Evolutionary conservation across 352 stramenopile genomes (phyloP).

Genomic region (Phytophthora uliginosa): DNA sequence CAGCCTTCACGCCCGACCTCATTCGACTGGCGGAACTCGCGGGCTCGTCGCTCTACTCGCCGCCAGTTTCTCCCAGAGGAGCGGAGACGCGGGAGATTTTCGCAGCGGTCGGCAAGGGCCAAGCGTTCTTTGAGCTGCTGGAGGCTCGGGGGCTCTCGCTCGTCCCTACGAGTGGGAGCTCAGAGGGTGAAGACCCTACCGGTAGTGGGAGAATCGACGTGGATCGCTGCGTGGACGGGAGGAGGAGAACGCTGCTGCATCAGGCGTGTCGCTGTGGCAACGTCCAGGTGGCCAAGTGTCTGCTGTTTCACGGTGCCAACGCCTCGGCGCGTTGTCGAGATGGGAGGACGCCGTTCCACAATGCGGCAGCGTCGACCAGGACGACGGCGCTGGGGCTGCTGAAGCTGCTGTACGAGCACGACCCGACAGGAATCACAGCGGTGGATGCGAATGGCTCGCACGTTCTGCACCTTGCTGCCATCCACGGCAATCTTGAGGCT

Average conservation of each 20-base stretch:
- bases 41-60: constrained; percentile 21
- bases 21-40: constrained; percentile 26
- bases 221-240: constrained; percentile 55
- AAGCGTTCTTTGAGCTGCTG: constrained; percentile 43
- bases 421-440: constrained; percentile 46
- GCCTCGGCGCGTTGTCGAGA: constrained; percentile 52
- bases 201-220: constrained; percentile 34
- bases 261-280: constrained; percentile 66
- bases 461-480: constrained; percentile 72
- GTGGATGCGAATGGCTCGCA: constrained; percentile 74
- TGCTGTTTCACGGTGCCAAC: constrained; percentile 66
- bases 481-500: constrained; percentile 70
- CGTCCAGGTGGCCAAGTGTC: constrained; percentile 58
- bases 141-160: constrained; percentile 27
- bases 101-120: constrained; percentile 23
- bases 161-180: not conserved
- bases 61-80: constrained; percentile 21
- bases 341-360: constrained; percentile 69
- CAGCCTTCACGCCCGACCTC: constrained; percentile 31
- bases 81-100: constrained; percentile 34
- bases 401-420: constrained; percentile 63
- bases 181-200: constrained; percentile 1
- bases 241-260: constrained; percentile 73
- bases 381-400: constrained; percentile 48
- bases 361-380: constrained; percentile 45